These are phyloP conservation scores for Dissophora ornata DNA, from an alignment of 192 early-diverging fungal genomes.

Conservation along the genomic window DNA sequence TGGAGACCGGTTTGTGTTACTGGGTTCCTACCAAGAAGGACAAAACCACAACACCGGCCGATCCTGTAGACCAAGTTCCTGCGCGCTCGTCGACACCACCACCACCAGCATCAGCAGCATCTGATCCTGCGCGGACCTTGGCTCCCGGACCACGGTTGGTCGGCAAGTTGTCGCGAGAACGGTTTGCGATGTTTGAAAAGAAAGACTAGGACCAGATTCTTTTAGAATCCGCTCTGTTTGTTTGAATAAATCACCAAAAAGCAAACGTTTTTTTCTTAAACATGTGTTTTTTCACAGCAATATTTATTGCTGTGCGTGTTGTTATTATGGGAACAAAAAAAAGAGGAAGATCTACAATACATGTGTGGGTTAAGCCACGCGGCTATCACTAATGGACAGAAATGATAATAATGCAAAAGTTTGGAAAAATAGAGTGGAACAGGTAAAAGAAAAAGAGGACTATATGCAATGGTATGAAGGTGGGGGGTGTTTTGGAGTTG, in stretches of 20 bases:
- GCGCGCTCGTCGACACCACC: neutral
- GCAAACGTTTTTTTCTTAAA: too few relatives aligned
- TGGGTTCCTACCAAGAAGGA: slow-evolving; percentile 41
- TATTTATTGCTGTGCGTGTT: too few relatives aligned
- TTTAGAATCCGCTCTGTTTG: too few relatives aligned
- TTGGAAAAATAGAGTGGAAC: too few relatives aligned
- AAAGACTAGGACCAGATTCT: neutral
- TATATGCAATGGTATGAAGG: slow-evolving; percentile 4
- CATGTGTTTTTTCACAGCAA: too few relatives aligned
- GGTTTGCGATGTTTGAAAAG: slow-evolving; percentile 53
- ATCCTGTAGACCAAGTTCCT: too few relatives aligned
- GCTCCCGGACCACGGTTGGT: slow-evolving; percentile 33
- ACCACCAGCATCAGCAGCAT: neutral
- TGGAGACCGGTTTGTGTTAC: slow-evolving; percentile 33
- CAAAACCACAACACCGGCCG: slow-evolving; percentile 1
- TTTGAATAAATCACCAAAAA: too few relatives aligned
- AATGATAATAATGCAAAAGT: slow-evolving; percentile 6
- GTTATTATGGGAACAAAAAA: neutral
- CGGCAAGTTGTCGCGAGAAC: slow-evolving; percentile 42
- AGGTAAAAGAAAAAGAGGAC: slow-evolving; percentile 1
- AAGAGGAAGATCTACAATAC: neutral
- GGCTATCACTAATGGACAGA: neutral
- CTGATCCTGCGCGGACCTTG: slow-evolving; percentile 17
- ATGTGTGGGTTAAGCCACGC: slow-evolving; percentile 2
- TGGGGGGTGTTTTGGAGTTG: slow-evolving; percentile 18